A percentile compares a stretch with the other conserved stretches of the same genome.
Evolutionary conservation across 805 yeast species (phyloP).

Genomic region (Starmerella powellii): DNA sequence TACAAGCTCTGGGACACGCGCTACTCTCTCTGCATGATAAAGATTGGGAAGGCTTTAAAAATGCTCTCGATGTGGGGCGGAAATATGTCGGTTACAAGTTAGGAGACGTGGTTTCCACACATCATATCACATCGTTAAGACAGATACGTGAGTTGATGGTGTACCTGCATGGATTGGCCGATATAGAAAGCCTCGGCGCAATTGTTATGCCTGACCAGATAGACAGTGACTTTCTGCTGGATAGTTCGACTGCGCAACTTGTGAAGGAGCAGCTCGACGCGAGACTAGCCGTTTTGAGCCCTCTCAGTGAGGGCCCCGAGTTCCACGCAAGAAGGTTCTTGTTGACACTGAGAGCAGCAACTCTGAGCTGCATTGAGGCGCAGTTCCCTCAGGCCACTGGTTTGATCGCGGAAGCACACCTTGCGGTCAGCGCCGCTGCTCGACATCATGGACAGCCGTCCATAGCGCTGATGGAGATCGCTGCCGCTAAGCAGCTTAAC

Average conservation of each 20-base stretch:
- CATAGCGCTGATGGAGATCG: slow-evolving; percentile 28
- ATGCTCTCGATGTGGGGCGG: slow-evolving; percentile 41
- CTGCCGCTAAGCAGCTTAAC: slow-evolving; percentile 16
- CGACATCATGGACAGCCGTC: slow-evolving; percentile 51
- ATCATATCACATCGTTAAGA: slow-evolving; percentile 38
- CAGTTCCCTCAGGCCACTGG: slow-evolving; percentile 15
- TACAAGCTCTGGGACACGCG: slow-evolving; percentile 39
- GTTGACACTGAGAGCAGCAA: slow-evolving; percentile 47
- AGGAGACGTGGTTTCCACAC: slow-evolving; percentile 30
- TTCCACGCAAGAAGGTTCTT: slow-evolving; percentile 51
- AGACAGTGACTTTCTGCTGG: not conserved
- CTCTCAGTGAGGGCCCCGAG: slow-evolving; percentile 35
- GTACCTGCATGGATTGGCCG: slow-evolving; percentile 50
- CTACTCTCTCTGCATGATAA: slow-evolving; percentile 35
- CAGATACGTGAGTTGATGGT: slow-evolving; percentile 35
- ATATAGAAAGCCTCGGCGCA: slow-evolving; percentile 36
- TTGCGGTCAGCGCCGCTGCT: slow-evolving; percentile 29
- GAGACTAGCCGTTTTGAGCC: slow-evolving; percentile 19
- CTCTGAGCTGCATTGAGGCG: slow-evolving; percentile 16
- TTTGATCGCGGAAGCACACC: slow-evolving; percentile 38
- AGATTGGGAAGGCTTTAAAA: slow-evolving; percentile 30
- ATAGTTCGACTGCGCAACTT: not conserved
- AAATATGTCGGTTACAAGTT: slow-evolving; percentile 50
- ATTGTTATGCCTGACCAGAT: slow-evolving; percentile 13
- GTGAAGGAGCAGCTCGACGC: slow-evolving; percentile 6